Conservation (phyloP, 2,329 filamentous ascomycete species). For the Pezicula neosporulosa region DNA sequence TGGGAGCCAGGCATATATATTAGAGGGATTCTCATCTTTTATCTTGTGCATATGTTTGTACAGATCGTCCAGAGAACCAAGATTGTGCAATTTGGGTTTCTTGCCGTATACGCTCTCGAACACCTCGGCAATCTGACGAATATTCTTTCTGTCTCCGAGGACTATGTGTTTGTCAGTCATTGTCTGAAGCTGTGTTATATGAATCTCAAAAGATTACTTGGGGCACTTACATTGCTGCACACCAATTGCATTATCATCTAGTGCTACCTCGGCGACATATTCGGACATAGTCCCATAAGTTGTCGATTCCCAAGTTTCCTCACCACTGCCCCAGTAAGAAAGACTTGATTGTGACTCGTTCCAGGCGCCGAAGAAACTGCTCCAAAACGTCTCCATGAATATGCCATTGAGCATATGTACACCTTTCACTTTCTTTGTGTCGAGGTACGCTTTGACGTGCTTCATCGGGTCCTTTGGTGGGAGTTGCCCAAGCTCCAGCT, state of each 20-base stretch:
- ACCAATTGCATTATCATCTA: neutral
- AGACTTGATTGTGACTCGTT: neutral
- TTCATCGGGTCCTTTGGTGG: slow-evolving; percentile 36
- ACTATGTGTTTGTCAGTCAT: neutral
- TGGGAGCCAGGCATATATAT: neutral
- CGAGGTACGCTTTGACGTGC: slow-evolving; percentile 33
- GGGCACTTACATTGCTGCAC: neutral
- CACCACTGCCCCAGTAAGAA: neutral
- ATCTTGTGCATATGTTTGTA: neutral
- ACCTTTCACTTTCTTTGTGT: slow-evolving; percentile 31
- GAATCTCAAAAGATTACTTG: neutral
- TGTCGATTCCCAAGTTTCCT: neutral
- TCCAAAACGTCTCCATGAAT: slow-evolving; percentile 28
- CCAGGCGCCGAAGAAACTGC: neutral
- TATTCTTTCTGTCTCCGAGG: neutral
- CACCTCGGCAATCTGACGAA: neutral
- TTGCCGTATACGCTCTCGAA: neutral
- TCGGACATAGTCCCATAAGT: neutral
- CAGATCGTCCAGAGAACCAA: neutral
- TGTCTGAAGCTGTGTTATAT: neutral
- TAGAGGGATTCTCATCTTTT: neutral
- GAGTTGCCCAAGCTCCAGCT: slow-evolving; percentile 31
- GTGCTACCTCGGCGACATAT: neutral
- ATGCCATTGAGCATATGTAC: slow-evolving; percentile 37
- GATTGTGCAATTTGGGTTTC: neutral